A percentile compares a stretch with the other conserved stretches of the same genome.
These are phyloP conservation scores for Xylaria intraflava DNA, from an alignment of 495 filamentous ascomycete genomes.

Conservation along the genomic window DNA sequence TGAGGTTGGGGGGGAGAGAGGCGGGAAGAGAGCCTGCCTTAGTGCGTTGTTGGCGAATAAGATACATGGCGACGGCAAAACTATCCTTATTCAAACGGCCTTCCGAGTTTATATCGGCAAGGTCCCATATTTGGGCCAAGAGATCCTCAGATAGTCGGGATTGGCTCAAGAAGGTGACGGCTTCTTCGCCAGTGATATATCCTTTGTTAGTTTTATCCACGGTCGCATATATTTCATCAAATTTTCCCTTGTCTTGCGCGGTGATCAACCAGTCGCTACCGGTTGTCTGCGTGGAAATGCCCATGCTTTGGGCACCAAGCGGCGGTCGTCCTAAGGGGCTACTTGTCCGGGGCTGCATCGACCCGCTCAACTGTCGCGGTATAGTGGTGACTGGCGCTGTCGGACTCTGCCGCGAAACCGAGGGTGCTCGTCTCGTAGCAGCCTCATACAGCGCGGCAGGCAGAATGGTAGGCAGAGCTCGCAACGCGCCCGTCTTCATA, in stretches of 20 bases:
- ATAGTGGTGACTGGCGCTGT: constrained; percentile 35
- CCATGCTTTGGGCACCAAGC: constrained; percentile 34
- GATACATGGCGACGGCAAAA: constrained; percentile 96
- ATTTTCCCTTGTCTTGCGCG: constrained; percentile 74
- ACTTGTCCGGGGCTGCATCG: constrained; percentile 49
- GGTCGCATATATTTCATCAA: constrained; percentile 74
- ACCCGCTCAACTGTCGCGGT: constrained; percentile 42
- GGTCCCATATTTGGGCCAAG: constrained; percentile 94
- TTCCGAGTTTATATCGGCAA: constrained; percentile 88
- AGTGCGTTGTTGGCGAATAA: constrained; percentile 80
- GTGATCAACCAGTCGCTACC: constrained; percentile 76
- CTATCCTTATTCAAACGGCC: constrained; percentile 80
- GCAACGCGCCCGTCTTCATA: constrained; percentile 73
- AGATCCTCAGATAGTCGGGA: constrained; percentile 84
- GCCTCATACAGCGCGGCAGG: constrained; percentile 89
- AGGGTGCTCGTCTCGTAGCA: constrained; percentile 61
- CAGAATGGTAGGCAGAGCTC: constrained; percentile 70
- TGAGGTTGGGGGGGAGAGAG: constrained; percentile 66
- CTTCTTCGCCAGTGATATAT: constrained; percentile 84
- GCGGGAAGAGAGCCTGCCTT: constrained; percentile 64
- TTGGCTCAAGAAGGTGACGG: constrained; percentile 90
- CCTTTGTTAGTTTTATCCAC: constrained; percentile 74
- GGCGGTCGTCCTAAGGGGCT: constrained; percentile 64
- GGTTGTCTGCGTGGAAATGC: constrained; percentile 48
- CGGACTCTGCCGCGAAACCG: constrained; percentile 33